These are phyloP conservation scores for Puccinia hordei DNA, from an alignment of 1,284 basidiomycete genomes.

Conservation along the genomic window DNA sequence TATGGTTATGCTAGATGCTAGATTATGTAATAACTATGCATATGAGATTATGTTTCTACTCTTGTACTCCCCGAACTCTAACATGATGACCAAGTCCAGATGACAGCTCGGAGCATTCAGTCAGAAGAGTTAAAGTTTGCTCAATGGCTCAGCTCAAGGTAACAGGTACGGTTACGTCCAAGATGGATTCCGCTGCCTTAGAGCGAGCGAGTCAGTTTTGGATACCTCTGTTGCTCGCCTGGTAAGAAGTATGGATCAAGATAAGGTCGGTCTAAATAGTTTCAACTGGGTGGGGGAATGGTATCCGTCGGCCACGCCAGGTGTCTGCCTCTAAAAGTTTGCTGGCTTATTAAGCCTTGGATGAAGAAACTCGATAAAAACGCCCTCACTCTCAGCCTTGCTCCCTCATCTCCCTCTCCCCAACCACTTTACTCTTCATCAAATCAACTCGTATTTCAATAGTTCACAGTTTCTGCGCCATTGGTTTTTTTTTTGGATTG, in stretches of 20 bases:
- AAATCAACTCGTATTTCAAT: neutral
- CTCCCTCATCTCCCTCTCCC: neutral
- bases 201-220: neutral
- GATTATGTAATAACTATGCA: too few relatives aligned
- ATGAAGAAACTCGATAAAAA: neutral
- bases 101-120: too few relatives aligned
- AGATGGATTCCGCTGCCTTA: too few relatives aligned
- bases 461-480: constrained; percentile 11
- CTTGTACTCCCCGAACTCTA: too few relatives aligned
- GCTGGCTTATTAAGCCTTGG: too few relatives aligned
- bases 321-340: neutral
- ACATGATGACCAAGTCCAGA: too few relatives aligned
- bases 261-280: neutral
- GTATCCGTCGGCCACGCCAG: neutral
- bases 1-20: too few relatives aligned
- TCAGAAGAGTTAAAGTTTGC: too few relatives aligned
- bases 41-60: too few relatives aligned
- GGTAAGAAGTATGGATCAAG: neutral
- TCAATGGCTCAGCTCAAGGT: too few relatives aligned
- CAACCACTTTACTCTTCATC: neutral
- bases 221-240: constrained; percentile 7
- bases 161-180: too few relatives aligned
- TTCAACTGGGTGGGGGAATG: neutral
- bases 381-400: neutral
- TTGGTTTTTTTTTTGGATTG: constrained; percentile 7